Evolutionary conservation across 805 yeast genomes (phyloP), one percentile per base, ranked within the genome.

Genomic region (Teunomyces stri): DNA sequence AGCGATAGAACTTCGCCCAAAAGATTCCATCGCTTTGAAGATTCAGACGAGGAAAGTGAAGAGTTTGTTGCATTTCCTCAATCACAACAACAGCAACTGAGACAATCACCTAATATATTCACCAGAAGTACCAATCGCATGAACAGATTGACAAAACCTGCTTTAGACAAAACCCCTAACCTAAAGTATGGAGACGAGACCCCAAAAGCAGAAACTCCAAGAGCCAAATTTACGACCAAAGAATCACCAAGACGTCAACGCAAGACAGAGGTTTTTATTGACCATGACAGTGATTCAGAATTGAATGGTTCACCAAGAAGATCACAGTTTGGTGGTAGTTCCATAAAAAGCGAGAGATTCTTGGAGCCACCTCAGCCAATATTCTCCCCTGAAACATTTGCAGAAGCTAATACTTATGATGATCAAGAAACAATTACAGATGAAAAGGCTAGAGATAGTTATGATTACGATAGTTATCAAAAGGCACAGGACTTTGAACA

Each of bases 191-290:
- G 43, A 38, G 42, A 42, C 20, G 57, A 52, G 3, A 45, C 87
- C 6, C 80, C 86, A 7, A 74, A 41, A 38, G 42, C 39, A 25
- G 57, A 52, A 4, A 46, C 87, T 6, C 80, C 86, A 7, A 74
- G 95, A 65, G 83, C 88, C 36, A 79, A 76, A 43, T 85, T 77
- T 56, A 84, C 94, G 2, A 69, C 80, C 45, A 66, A 80, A 54
- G 91, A 87, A 62, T 84, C 95, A 0, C 94, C 96, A 29, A 78
- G 73, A 47, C 78, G 90, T 60, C 75, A 75, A 36, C 71, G 68
- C 34, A 61, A 75, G 34, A 72, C 73, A 3, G 74, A 83, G 5
- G 69, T 82, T 3, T 65, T 78, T 11, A 74, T 83, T 42, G 69
- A 73, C 25, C 70, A 66, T 13, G 60, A 55, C 6, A 57, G 53